Conservation (phyloP, 345 rosid genomes). For the Carallia pectinifolia region DNA sequence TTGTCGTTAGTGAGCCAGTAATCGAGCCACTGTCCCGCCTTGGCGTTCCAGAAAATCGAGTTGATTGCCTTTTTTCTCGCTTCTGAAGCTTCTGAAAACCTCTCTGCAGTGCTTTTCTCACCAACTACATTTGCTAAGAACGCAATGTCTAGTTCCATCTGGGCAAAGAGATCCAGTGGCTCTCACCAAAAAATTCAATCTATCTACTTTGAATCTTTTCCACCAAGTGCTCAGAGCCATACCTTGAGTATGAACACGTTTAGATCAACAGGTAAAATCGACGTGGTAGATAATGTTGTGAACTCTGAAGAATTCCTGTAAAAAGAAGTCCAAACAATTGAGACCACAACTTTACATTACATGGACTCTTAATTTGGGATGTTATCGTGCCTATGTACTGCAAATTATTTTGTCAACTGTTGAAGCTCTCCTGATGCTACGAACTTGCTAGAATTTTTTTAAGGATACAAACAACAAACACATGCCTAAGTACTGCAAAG, state of each 20-base stretch:
- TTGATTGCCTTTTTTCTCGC: conserved; percentile 56
- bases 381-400: too few relatives aligned
- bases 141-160: conserved; percentile 92
- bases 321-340: too few relatives aligned
- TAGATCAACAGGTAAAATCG: conserved; percentile 79
- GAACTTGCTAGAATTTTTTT: too few relatives aligned
- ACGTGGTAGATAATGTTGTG: conserved; percentile 65
- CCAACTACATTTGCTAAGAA: conserved; percentile 62
- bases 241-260: conserved; percentile 74
- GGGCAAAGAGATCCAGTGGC: conserved; percentile 6
- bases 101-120: conserved; percentile 36
- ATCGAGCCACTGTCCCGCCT: conserved; percentile 86
- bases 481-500: too few relatives aligned
- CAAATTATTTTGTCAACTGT: too few relatives aligned
- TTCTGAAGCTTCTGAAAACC: conserved; percentile 53
- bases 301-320: conserved; percentile 58
- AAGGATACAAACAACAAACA: too few relatives aligned
- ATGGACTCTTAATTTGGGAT: too few relatives aligned
- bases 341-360: too few relatives aligned
- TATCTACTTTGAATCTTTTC: background rate
- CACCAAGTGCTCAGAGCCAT: conserved; percentile 7
- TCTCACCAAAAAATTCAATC: background rate
- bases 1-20: conserved; percentile 51
- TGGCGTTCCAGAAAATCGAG: conserved; percentile 68
- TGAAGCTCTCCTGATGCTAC: too few relatives aligned